phyloP scores from a whole-genome alignment of 1,284 basidiomycete species.

The Lentinula novae-zelandiae region DNA sequence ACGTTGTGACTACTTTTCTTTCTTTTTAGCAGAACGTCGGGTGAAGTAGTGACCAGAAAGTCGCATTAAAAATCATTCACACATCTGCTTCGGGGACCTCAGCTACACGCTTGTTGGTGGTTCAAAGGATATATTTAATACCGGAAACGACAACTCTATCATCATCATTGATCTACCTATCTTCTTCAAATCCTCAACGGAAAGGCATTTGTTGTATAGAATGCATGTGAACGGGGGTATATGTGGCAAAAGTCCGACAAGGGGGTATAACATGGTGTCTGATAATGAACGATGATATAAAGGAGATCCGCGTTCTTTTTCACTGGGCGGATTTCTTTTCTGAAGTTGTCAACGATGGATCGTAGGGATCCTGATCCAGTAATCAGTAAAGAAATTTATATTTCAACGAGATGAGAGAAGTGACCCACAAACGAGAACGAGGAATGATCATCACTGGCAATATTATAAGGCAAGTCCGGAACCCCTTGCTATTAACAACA shows the following conservation, averaged over 20 bases:
- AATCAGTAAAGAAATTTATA: neutral
- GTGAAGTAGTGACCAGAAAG: too few species aligned
- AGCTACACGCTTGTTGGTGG: too few species aligned
- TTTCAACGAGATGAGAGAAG: neutral
- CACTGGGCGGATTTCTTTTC: neutral
- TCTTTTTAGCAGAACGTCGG: too few species aligned
- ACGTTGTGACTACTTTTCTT: too few species aligned
- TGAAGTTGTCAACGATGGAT: neutral
- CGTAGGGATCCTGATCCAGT: neutral
- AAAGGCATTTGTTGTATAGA: too few species aligned
- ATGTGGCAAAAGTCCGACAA: neutral
- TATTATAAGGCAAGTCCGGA: neutral
- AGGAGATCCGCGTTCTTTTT: neutral
- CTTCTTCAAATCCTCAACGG: too few species aligned
- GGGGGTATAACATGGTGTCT: neutral
- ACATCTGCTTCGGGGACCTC: too few species aligned
- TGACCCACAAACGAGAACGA: neutral
- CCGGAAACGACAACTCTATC: too few species aligned
- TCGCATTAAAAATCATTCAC: too few species aligned
- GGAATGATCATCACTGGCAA: neutral
- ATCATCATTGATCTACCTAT: too few species aligned
- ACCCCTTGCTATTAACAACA: neutral
- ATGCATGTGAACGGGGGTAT: neutral
- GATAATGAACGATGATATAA: neutral
- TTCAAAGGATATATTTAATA: too few species aligned